Percentiles rank a stretch among this genome's conserved stretches.
Conservation (phyloP, 495 filamentous ascomycete genomes). For the Venustampulla echinocandica region DNA sequence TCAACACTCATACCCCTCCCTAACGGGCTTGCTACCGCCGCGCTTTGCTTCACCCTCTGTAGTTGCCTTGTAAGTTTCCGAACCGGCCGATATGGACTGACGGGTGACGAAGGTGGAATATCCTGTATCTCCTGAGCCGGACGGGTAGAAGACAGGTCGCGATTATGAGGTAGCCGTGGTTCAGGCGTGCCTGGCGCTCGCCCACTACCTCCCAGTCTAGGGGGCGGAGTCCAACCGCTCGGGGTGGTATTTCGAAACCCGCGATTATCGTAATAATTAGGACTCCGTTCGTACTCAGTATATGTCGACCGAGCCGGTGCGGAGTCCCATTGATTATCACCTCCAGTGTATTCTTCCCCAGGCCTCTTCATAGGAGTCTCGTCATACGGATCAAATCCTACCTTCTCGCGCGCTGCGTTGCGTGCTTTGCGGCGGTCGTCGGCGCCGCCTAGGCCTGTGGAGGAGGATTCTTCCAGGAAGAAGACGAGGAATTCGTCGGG, state of each 20-base stretch:
- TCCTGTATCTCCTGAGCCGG: not conserved
- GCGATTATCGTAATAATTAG: not conserved
- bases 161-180: constrained; percentile 14
- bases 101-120: constrained; percentile 9
- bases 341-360: constrained; percentile 17
- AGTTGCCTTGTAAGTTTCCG: constrained; percentile 12
- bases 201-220: not conserved
- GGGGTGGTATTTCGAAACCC: not conserved
- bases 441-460: constrained; percentile 61
- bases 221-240: not conserved
- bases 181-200: constrained; percentile 9
- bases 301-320: not conserved
- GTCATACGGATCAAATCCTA: constrained; percentile 80
- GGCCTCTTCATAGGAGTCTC: constrained; percentile 21
- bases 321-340: not conserved
- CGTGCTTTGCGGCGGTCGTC: constrained; percentile 64
- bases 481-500: constrained; percentile 92
- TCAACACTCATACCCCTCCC: constrained; percentile 18
- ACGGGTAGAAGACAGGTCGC: constrained; percentile 2
- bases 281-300: not conserved
- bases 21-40: constrained; percentile 16
- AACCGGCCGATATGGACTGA: constrained; percentile 8
- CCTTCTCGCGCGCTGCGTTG: constrained; percentile 59
- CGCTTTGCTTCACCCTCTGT: constrained; percentile 10
- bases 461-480: constrained; percentile 76